Base-by-base conservation (phyloP, 106 monocot genomes). In the Dioscorea dumetorum region DNA sequence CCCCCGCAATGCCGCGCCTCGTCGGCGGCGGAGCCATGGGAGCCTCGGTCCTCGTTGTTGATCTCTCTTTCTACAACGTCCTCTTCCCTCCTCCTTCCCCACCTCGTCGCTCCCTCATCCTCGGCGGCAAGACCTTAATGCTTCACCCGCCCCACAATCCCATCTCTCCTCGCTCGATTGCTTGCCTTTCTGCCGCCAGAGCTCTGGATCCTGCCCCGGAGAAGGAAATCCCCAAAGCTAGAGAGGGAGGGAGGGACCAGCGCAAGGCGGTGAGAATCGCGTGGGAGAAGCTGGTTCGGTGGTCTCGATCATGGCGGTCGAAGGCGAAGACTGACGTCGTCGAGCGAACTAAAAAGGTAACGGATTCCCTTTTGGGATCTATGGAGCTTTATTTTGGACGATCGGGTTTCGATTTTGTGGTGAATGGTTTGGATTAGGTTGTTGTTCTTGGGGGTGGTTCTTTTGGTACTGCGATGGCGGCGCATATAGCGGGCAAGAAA, bases 281-380 rank as follows among this genome's bases (percentile, higher is more conserved):
- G 15, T 95, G 91, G 95, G 95, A 95, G 88, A 95, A 95, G 81
- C 76, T 95, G 23, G 88, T 95, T 10, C 85, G 91, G n/a, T 95
- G 95, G 95, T 95, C 95, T 19, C 82, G 95, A 28, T 95, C 88
- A 2, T 95, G 88, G 91, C 82, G 91, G 21, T 88, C 88, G 22
- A 85, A 72, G 65, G 78, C 79, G 28, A 85, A 75, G 57, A 76
- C 51, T 63, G 94, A 88, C 58, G 81, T 91, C 48, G 77, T 95
- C 22, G 79, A 95, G 67, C 63, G 63, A 22, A 95, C 91, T 53
- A 88, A 75, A 13, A 95, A 95, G 91, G 94, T 88, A 4, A 18
- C 4, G 20, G 19, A 21, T 48, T 19, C 12, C 5, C 54, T 19
- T 18, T 15, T 19, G 54, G 15, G 54, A 19, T 54, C 3, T 41